A percentile compares a stretch with the other conserved stretches of the same genome.
These are phyloP conservation scores for Ogataea parapolymorpha DNA, from an alignment of 805 yeast genomes.

Conservation along the genomic window DNA sequence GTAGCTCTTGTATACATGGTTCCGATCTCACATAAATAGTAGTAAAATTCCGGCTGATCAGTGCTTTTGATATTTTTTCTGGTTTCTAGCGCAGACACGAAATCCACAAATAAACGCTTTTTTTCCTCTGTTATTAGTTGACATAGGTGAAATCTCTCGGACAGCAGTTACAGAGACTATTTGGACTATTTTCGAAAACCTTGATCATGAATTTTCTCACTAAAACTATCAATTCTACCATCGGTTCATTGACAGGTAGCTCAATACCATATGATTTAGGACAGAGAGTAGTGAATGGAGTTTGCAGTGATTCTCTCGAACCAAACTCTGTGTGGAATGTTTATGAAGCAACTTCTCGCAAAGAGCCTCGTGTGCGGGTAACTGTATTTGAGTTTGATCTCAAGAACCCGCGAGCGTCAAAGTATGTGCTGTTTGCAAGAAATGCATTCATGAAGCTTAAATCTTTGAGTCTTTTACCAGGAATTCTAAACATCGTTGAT, in stretches of 20 bases:
- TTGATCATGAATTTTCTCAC: constrained; percentile 63
- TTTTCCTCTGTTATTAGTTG: too few species aligned
- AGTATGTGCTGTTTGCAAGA: constrained; percentile 36
- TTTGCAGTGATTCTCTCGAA: constrained; percentile 26
- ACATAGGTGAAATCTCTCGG: too few species aligned
- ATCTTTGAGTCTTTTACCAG: constrained; percentile 60
- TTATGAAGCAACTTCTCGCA: constrained; percentile 53
- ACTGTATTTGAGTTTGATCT: constrained; percentile 66
- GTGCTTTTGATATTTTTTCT: too few species aligned
- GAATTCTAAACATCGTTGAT: constrained; percentile 60
- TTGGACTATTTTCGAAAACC: too few species aligned
- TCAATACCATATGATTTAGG: constrained; percentile 58
- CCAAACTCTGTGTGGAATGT: constrained; percentile 54
- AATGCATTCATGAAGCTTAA: constrained; percentile 48
- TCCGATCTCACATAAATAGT: too few species aligned
- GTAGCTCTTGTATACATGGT: constrained; percentile 33
- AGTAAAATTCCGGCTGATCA: too few species aligned
- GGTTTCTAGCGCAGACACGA: too few species aligned
- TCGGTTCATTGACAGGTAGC: constrained; percentile 55
- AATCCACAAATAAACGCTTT: too few species aligned
- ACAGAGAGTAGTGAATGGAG: constrained; percentile 34
- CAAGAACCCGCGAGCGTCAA: constrained; percentile 34
- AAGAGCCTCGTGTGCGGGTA: constrained; percentile 47
- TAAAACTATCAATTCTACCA: constrained; percentile 49
- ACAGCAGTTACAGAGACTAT: too few species aligned